A percentile compares a stretch with the other conserved stretches of the same genome.
Evolutionary conservation across 1,284 basidiomycete species (phyloP).

Genomic region (Dichomitus squalens): DNA sequence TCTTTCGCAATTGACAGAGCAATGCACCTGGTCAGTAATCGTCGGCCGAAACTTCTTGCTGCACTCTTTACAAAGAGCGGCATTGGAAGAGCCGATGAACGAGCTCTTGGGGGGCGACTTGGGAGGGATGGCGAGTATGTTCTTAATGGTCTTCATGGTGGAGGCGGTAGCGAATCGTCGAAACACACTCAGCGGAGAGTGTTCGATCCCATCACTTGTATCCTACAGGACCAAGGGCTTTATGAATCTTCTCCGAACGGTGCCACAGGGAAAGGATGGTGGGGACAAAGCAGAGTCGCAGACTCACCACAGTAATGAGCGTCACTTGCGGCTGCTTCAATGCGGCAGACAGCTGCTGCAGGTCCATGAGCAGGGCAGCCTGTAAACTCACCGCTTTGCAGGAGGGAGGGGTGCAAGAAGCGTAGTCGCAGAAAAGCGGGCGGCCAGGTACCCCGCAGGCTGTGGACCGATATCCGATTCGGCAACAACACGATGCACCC

Average conservation of each 20-base stretch:
- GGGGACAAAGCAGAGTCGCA: not conserved
- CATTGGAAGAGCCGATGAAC: not conserved
- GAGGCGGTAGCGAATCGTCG: not conserved
- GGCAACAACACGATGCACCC: constrained; percentile 1
- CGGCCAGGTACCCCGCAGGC: not conserved
- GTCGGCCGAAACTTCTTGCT: constrained; percentile 1
- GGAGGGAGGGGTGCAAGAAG: not conserved
- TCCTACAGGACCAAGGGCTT: not conserved
- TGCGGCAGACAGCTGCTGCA: not conserved
- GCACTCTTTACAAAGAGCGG: not conserved
- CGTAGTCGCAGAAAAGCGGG: not conserved
- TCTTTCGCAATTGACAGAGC: constrained; percentile 3
- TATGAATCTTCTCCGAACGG: not conserved
- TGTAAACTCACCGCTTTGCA: not conserved
- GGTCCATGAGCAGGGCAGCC: not conserved
- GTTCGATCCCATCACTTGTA: no score
- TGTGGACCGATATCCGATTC: not conserved
- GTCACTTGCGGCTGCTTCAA: not conserved
- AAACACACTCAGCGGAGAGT: not conserved
- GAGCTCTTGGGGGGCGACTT: not conserved
- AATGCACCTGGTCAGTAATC: not conserved
- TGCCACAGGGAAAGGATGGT: not conserved
- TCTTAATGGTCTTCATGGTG: constrained; percentile 10
- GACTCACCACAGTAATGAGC: not conserved
- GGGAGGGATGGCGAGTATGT: not conserved